These are phyloP conservation scores for Venturia nashicola DNA, from an alignment of 2,329 filamentous ascomycete species.

Conservation along the genomic window DNA sequence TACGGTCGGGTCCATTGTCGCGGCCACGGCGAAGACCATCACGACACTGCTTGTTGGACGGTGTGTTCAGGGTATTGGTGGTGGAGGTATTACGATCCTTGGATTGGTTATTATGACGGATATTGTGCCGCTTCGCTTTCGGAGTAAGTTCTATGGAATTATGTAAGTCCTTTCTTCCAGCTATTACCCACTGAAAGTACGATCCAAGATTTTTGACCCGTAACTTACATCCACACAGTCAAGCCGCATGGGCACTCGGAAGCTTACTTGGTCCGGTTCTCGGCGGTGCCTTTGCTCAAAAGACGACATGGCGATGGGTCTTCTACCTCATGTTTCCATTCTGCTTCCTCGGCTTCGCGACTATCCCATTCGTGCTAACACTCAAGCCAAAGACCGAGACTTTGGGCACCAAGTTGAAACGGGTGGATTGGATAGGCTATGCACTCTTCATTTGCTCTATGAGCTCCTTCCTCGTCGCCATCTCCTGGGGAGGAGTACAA, in stretches of 20 bases:
- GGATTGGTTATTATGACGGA: slow-evolving; percentile 16
- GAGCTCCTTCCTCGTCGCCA: slow-evolving; percentile 27
- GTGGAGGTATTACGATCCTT: slow-evolving; percentile 37
- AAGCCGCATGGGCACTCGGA: slow-evolving; percentile 19
- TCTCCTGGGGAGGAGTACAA: slow-evolving; percentile 26
- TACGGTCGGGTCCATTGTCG: slow-evolving; percentile 31
- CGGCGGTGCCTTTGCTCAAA: slow-evolving; percentile 18
- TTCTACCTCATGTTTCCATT: slow-evolving; percentile 29
- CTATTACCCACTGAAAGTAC: neutral
- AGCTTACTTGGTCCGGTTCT: slow-evolving; percentile 22
- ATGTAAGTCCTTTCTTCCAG: neutral
- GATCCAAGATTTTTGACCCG: neutral
- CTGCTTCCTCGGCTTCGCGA: slow-evolving; percentile 18
- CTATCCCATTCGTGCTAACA: slow-evolving; percentile 4
- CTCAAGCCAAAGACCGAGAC: slow-evolving; percentile 3
- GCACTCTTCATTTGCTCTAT: slow-evolving; percentile 26
- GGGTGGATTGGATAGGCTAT: slow-evolving; percentile 30
- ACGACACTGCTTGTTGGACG: slow-evolving; percentile 32
- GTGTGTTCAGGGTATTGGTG: slow-evolving; percentile 36
- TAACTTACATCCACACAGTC: neutral
- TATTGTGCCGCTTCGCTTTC: slow-evolving; percentile 11
- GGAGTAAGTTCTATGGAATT: slow-evolving; percentile 9
- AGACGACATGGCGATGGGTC: slow-evolving; percentile 21
- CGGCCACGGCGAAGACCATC: slow-evolving; percentile 29
- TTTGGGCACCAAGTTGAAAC: slow-evolving; percentile 14